Percentiles rank a stretch among this genome's conserved stretches.
phyloP scores from a whole-genome alignment of 495 filamentous ascomycete genomes.

The Penicillium manginii region DNA sequence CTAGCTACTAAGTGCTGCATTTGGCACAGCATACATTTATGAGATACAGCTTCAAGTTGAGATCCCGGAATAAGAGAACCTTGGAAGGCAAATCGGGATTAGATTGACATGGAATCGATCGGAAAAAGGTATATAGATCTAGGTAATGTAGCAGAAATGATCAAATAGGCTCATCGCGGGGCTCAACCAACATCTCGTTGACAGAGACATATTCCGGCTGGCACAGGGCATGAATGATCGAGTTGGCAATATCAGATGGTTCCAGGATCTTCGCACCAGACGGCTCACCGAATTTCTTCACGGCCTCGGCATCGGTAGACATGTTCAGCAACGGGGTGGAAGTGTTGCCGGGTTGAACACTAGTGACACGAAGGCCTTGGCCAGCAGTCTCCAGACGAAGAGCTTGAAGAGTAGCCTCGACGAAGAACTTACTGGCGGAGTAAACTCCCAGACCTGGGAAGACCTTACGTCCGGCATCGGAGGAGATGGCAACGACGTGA shows the following conservation, averaged over 20 bases:
- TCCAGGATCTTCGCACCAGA: constrained; percentile 66
- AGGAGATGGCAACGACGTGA: constrained; percentile 72
- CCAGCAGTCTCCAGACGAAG: constrained; percentile 70
- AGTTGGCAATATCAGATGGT: constrained; percentile 63
- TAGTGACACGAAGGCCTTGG: constrained; percentile 63
- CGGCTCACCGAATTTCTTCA: constrained; percentile 72
- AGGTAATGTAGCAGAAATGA: neutral
- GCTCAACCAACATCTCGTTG: constrained; percentile 74
- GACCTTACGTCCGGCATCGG: constrained; percentile 70
- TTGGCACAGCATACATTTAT: too few relatives aligned
- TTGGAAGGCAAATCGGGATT: neutral
- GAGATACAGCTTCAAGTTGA: neutral
- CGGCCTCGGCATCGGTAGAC: constrained; percentile 67
- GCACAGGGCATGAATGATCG: constrained; percentile 64
- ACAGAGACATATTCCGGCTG: constrained; percentile 70
- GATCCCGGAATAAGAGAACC: neutral
- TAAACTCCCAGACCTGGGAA: constrained; percentile 76
- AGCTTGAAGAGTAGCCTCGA: constrained; percentile 68
- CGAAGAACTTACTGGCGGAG: constrained; percentile 73
- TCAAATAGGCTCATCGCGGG: constrained; percentile 70
- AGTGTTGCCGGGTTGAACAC: constrained; percentile 69
- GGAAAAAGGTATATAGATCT: neutral
- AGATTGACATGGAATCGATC: neutral
- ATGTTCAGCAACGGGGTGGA: constrained; percentile 65
- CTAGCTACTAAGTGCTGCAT: too few relatives aligned